Base-by-base conservation (phyloP, 805 yeast genomes). In the Yarrowia sp. region DNA sequence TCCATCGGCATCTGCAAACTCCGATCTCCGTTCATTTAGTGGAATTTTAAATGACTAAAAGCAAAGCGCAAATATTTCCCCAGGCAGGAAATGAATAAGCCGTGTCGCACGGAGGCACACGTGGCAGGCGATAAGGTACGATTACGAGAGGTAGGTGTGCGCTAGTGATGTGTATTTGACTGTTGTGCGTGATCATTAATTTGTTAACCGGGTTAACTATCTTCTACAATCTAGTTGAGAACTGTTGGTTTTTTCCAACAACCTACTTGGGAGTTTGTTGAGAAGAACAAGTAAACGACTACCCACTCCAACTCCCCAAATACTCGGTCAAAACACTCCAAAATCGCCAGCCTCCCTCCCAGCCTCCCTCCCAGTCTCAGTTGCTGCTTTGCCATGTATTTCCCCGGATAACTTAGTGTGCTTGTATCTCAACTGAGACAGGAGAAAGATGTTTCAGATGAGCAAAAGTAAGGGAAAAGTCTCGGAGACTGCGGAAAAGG, bases 381-480 rank as follows among this genome's bases (percentile, higher is more conserved):
- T 15, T 46, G 34, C 34, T 46, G 50, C 34, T 46, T 14, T 36
- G 14, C 36, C 52, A 15, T 36, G 53, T 47, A 47, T 47, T 47
- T 47, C 53, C 53, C 53, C 53, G 53, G 53, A 47, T 47, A 47
- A 47, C 52, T 47, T n/a, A n/a, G n/a, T n/a, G n/a, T n/a, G n/a
- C n/a, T 15, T 47, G 52, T 34, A 7, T 17, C 33, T 3, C 17
- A 24, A 24, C 17, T 47, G 53, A 47, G 53, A 47, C 53, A 46
- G 34, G 12, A 20, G 34, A 20, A 44, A 12, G 19, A 1, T 13
- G 53, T 47, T 33, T 47, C 53, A 47, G 14, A 19, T n/a, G n/a
- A n/a, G n/a, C 14, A 17, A 24, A 4, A 1, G 2, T 7, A 17
- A n/a, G n/a, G n/a, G n/a, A n/a, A n/a, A n/a, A 3, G 46, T 17